phyloP scores from a whole-genome alignment of 2,329 filamentous ascomycete genomes.

The Stagonosporopsis vannaccii region DNA sequence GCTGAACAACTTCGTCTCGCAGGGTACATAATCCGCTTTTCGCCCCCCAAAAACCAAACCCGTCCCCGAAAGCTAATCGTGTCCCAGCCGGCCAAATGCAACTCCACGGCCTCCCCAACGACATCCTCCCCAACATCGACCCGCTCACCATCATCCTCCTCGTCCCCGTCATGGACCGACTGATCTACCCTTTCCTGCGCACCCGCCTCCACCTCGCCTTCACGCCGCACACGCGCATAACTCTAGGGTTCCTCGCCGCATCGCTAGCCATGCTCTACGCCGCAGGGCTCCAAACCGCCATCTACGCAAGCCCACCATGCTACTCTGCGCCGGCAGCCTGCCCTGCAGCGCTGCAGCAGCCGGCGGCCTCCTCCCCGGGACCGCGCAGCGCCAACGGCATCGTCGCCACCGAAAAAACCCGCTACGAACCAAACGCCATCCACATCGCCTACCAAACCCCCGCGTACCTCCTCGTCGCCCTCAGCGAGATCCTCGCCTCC shows the following conservation, averaged over 20 bases:
- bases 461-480: constrained; percentile 55
- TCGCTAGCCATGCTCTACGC: constrained; percentile 63
- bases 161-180: constrained; percentile 55
- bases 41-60: not conserved
- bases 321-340: constrained; percentile 45
- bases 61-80: not conserved
- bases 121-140: constrained; percentile 58
- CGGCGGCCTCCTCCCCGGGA: not conserved
- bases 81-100: constrained; percentile 54
- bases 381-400: too few species aligned
- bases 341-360: not conserved
- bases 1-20: constrained; percentile 58
- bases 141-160: constrained; percentile 56
- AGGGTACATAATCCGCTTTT: constrained; percentile 37
- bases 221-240: constrained; percentile 61
- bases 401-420: constrained; percentile 33
- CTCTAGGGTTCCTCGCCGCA: constrained; percentile 61
- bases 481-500: constrained; percentile 57
- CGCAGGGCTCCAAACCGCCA: constrained; percentile 63
- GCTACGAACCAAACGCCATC: constrained; percentile 50
- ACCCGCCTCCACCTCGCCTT: constrained; percentile 50
- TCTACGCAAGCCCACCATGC: constrained; percentile 63
- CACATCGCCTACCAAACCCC: constrained; percentile 56
- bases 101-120: constrained; percentile 57
- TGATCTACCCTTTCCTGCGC: constrained; percentile 56